These are phyloP conservation scores for Hortaea sp. DNA, from an alignment of 2,329 filamentous ascomycete species.

Conservation along the genomic window DNA sequence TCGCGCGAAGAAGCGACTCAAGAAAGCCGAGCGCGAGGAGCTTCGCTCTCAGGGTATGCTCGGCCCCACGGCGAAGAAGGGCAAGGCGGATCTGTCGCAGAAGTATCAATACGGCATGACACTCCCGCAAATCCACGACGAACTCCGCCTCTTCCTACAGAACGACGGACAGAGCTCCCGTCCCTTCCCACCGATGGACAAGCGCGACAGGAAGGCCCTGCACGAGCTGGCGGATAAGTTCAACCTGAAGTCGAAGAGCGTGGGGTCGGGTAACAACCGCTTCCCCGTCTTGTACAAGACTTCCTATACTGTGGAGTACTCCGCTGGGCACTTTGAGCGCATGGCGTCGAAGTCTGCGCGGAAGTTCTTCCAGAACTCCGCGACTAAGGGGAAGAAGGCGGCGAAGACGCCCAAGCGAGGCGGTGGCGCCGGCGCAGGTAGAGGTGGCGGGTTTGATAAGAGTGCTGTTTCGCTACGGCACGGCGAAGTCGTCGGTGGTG, in stretches of 20 bases:
- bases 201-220: slow-evolving; percentile 62
- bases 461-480: slow-evolving; percentile 55
- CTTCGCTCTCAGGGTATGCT: slow-evolving; percentile 35
- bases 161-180: slow-evolving; percentile 55
- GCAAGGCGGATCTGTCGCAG: slow-evolving; percentile 44
- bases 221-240: slow-evolving; percentile 70
- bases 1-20: slow-evolving; percentile 35
- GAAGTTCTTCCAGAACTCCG: slow-evolving; percentile 39
- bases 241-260: slow-evolving; percentile 74
- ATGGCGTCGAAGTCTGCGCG: slow-evolving; percentile 30
- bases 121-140: slow-evolving; percentile 58
- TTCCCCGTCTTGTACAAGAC: slow-evolving; percentile 73
- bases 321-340: slow-evolving; percentile 41
- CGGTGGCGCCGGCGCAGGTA: slow-evolving; percentile 15
- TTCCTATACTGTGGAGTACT: slow-evolving; percentile 51
- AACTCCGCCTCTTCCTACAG: slow-evolving; percentile 62
- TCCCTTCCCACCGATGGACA: slow-evolving; percentile 74
- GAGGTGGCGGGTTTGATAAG: slow-evolving; percentile 27
- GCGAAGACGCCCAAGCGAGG: slow-evolving; percentile 9
- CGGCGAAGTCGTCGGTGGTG: slow-evolving; percentile 78
- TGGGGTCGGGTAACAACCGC: slow-evolving; percentile 60
- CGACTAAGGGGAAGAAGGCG: slow-evolving; percentile 15
- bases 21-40: slow-evolving; percentile 39
- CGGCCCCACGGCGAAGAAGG: slow-evolving; percentile 23
- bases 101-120: slow-evolving; percentile 68